Base-by-base conservation (phyloP, 164 flowering plant genomes). In the Taxillus chinensis region DNA sequence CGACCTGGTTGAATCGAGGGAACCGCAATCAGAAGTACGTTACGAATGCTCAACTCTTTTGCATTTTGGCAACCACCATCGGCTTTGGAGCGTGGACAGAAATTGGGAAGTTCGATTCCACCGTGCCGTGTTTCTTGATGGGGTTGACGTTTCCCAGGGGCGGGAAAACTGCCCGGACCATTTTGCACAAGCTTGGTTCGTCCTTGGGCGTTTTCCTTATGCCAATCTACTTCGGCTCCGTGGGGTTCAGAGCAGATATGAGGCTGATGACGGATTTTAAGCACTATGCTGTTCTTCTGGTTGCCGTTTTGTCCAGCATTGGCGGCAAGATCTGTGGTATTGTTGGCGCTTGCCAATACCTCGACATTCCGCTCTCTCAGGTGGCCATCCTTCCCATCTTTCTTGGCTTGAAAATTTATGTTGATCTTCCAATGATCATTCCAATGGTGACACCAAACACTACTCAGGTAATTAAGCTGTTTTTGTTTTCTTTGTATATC, bases 141-240 rank as follows among this genome's bases (percentile, higher is more conserved):
- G 93, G 88, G 3, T 5, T 81, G 39, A 41, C 66, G 64, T 79
- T 87, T 62, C 96, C 92, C 4, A 77, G 82, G 51, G 80, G 83
- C 39, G 92, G 92, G 8, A 83, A 79, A 73, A 65, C 86, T 0
- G 69, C 76, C 11, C 69, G 92, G 62, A 82, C 92, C 2, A 57
- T 89, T 73, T 5, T 72, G 66, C 70, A 62, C 17, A 80, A 76
- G 51, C 78, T 89, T 14, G 62, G 65, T 12, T 82, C 74, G 39
- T 57, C 76, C 0, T 70, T 83, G 27, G 66, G 81, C 62, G 78
- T 69, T 54, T 78, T 89, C 41, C 54, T 85, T 3, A 72, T 87
- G 12, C 96, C 96, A 0, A 56, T 85, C 12, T 87, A 82, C 62
- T 85, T 86, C 54, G 93, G 86, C 17, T 80, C 74, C 68, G 65